phyloP scores from a whole-genome alignment of 176 grass and related monocot genomes.

The Carex myosuroides region DNA sequence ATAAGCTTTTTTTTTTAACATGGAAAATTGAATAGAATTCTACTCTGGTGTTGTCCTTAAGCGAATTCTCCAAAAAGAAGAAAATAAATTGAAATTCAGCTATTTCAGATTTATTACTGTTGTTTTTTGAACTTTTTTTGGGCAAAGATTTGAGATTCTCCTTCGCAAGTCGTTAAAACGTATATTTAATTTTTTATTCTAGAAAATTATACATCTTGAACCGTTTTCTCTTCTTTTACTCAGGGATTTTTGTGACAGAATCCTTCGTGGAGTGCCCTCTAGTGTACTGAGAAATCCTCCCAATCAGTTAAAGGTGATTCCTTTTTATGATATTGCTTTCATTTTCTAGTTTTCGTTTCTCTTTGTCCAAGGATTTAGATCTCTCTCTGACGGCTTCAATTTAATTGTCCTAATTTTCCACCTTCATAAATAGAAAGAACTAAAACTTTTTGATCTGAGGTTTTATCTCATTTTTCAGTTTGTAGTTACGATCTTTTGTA shows the following conservation, averaged over 20 bases:
- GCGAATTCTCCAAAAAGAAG: neutral
- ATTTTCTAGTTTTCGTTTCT: neutral
- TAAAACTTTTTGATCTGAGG: neutral
- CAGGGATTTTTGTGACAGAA: neutral
- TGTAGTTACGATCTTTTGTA: neutral
- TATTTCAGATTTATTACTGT: neutral
- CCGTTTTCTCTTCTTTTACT: neutral
- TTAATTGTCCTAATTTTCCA: neutral
- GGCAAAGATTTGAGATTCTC: neutral
- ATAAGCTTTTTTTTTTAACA: neutral
- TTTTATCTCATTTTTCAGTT: slow-evolving; percentile 1
- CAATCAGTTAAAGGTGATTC: slow-evolving; percentile 5
- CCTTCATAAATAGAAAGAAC: neutral
- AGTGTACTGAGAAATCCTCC: slow-evolving; percentile 2
- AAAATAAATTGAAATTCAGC: neutral
- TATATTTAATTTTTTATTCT: neutral
- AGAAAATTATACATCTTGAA: neutral
- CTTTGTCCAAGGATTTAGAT: slow-evolving; percentile 6
- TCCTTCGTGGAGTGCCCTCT: neutral
- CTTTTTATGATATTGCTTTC: neutral
- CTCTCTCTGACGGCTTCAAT: neutral
- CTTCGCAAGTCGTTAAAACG: neutral
- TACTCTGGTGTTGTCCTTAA: neutral
- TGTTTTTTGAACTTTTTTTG: neutral
- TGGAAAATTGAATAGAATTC: neutral